Evolutionary conservation across 306 rosid genomes (phyloP).

Genomic region (Mimosa pudica): DNA sequence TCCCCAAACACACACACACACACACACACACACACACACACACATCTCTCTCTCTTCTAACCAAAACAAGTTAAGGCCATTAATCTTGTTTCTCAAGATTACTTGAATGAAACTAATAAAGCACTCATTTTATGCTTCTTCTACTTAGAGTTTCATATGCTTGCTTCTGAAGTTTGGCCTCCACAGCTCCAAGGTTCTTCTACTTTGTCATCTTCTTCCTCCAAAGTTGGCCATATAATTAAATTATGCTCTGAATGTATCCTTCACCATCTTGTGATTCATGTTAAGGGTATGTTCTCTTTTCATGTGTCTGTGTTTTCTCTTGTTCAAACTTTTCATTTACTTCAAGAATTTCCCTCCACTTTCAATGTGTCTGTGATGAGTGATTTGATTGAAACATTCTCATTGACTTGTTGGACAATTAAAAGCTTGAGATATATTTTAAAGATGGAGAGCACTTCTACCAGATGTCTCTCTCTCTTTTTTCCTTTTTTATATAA

Average conservation of each 20-base stretch:
- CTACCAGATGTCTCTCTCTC: slow-evolving; percentile 2
- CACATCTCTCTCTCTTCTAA: slow-evolving; percentile 40
- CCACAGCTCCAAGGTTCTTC: slow-evolving; percentile 34
- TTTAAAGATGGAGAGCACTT: slow-evolving; percentile 48
- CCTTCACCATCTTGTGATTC: neutral
- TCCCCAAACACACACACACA: slow-evolving; percentile 32
- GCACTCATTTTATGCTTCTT: slow-evolving; percentile 41
- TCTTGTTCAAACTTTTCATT: slow-evolving; percentile 12
- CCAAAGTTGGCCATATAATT: slow-evolving; percentile 26
- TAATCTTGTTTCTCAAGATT: slow-evolving; percentile 41
- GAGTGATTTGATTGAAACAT: slow-evolving; percentile 35
- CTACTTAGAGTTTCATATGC: slow-evolving; percentile 23
- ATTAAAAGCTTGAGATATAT: slow-evolving; percentile 40
- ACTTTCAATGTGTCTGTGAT: slow-evolving; percentile 8
- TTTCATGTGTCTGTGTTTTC: slow-evolving; percentile 8
- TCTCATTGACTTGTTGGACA: slow-evolving; percentile 40
- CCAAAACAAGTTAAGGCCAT: slow-evolving; percentile 14
- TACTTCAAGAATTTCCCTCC: neutral
- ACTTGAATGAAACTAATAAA: slow-evolving; percentile 58
- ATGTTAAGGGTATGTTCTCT: slow-evolving; percentile 41
- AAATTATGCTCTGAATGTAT: slow-evolving; percentile 28
- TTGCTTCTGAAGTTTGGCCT: slow-evolving; percentile 24
- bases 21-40: too few species aligned
- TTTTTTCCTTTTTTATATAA: too few species aligned
- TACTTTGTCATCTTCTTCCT: slow-evolving; percentile 40